phyloP scores from a whole-genome alignment of 805 yeast genomes.

The Ogataea nonfermentans region DNA sequence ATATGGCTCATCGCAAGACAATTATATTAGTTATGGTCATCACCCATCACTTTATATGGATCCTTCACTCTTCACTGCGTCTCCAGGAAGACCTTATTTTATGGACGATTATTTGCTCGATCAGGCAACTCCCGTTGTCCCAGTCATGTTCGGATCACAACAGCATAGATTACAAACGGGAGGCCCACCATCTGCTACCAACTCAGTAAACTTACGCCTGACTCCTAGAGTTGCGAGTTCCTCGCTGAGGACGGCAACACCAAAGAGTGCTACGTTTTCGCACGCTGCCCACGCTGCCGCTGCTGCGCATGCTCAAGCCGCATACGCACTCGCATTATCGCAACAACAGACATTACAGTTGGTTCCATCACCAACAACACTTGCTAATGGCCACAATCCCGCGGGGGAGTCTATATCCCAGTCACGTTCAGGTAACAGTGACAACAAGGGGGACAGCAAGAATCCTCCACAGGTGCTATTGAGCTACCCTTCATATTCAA shows the following conservation, averaged over 20 bases:
- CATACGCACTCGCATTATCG: slow-evolving; percentile 12
- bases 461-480: slow-evolving; percentile 17
- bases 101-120: slow-evolving; percentile 27
- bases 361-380: slow-evolving; percentile 18
- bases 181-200: slow-evolving; percentile 11
- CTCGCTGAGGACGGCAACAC: slow-evolving; percentile 19
- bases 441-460: slow-evolving; percentile 9
- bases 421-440: slow-evolving; percentile 11
- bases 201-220: slow-evolving; percentile 17
- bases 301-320: slow-evolving; percentile 16
- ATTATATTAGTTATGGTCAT: slow-evolving; percentile 22
- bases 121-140: slow-evolving; percentile 32
- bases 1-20: slow-evolving; percentile 28
- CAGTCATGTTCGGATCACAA: slow-evolving; percentile 22
- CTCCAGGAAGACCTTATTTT: slow-evolving; percentile 23
- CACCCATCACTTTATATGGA: slow-evolving; percentile 26
- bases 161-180: slow-evolving; percentile 15
- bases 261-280: slow-evolving; percentile 18
- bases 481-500: slow-evolving; percentile 15
- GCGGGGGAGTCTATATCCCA: slow-evolving; percentile 11
- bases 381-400: slow-evolving; percentile 11
- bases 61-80: slow-evolving; percentile 27
- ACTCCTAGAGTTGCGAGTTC: slow-evolving; percentile 20
- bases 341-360: slow-evolving; percentile 15
- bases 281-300: slow-evolving; percentile 17